Evolutionary conservation across 306 rosid species (phyloP), one percentile per base, ranked within the genome.

Genomic region (Lotus japonicus): DNA sequence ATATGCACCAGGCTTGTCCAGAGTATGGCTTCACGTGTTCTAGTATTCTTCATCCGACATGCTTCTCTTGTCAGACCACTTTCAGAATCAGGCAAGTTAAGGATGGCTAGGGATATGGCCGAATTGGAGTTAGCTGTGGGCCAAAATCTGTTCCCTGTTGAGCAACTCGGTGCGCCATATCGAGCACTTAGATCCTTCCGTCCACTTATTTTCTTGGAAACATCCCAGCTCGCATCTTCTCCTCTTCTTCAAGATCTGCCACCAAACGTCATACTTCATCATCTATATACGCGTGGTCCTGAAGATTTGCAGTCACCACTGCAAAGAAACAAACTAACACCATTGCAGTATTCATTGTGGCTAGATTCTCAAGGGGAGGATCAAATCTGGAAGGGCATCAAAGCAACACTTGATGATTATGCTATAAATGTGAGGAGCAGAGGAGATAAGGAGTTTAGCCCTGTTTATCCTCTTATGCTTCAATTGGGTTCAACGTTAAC

Each of bases 91-190:
- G 99, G 99, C 72, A 90, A 95, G 77, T 84, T 95, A 71, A 86
- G 96, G 80, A 90, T 95, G 99, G 99, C 97, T 46, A 82, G 99
- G 88, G 97, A 95, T 79, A 95, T 95, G 99, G 99, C 97, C 66
- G 99, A 90, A 73, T 80, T 95, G 70, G 97, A 95, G 83, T 79
- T 95, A 80, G 95, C 96, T 0, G 97, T 95, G 58, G 99, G 99
- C 53, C 99, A 95, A 69, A 88, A 85, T 73, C 68, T 90, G 79
- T 95, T 87, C 82, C 99, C 99, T 0, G 97, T 95, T 4, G 96
- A 90, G 69, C 97, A 90, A 77, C 99, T 95, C 39, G 99, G 99
- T 67, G 80, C 89, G 51, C 99, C 99, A 13, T 95, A 90, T 76
- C 87, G 96, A 39, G 96, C 97, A 56, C 99, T 94, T 57, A 70